These are phyloP conservation scores for Geopyxis carbonaria DNA, from an alignment of 495 filamentous ascomycete genomes.

Conservation along the genomic window DNA sequence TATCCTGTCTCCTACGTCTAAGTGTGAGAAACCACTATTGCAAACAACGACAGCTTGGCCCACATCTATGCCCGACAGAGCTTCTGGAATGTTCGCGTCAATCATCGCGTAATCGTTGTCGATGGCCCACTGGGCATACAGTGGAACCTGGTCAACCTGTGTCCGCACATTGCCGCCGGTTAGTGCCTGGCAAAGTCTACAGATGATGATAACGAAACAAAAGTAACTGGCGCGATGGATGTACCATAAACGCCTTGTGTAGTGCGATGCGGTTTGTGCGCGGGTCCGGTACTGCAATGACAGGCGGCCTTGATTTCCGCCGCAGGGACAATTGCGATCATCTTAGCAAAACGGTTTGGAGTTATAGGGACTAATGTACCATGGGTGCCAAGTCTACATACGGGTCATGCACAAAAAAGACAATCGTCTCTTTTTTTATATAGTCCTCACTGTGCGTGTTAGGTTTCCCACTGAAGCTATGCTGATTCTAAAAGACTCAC, in stretches of 20 bases:
- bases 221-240: slow-evolving; percentile 24
- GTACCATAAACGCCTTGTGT: slow-evolving; percentile 74
- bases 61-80: slow-evolving; percentile 42
- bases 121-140: slow-evolving; percentile 69
- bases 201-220: slow-evolving; percentile 2
- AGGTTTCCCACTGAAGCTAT: slow-evolving; percentile 5
- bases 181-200: not conserved
- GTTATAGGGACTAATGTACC: slow-evolving; percentile 14
- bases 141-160: slow-evolving; percentile 57
- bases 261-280: slow-evolving; percentile 52
- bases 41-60: slow-evolving; percentile 16
- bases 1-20: slow-evolving; percentile 33
- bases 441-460: slow-evolving; percentile 11
- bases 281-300: slow-evolving; percentile 49
- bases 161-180: not conserved
- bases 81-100: slow-evolving; percentile 74
- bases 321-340: slow-evolving; percentile 3
- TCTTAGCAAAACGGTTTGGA: slow-evolving; percentile 1
- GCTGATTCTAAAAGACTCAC: slow-evolving; percentile 8
- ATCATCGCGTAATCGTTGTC: slow-evolving; percentile 59
- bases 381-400: slow-evolving; percentile 21
- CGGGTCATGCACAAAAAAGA: slow-evolving; percentile 31
- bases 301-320: slow-evolving; percentile 40
- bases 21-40: no score
- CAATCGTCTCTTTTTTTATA: slow-evolving; percentile 20